Conservation (phyloP, 2,329 filamentous ascomycete species). For the Daldinia sp. region DNA sequence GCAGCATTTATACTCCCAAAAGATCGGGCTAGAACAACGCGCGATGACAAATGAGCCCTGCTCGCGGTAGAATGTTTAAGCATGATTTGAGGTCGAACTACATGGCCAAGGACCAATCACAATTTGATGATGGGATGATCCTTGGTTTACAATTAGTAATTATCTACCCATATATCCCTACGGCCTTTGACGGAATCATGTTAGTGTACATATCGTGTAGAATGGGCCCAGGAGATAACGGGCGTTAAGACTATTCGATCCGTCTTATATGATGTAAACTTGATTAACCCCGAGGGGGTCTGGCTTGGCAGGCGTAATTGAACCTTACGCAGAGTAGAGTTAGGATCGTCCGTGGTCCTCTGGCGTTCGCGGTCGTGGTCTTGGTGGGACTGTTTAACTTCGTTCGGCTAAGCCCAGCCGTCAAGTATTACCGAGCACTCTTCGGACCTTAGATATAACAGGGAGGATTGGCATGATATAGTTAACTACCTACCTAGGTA, state of each 20-base stretch:
- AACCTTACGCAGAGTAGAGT: neutral
- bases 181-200: neutral
- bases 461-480: neutral
- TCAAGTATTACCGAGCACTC: neutral
- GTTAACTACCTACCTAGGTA: neutral
- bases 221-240: slow-evolving; percentile 22
- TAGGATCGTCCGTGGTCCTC: neutral
- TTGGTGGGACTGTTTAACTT: slow-evolving; percentile 2
- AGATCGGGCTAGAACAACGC: neutral
- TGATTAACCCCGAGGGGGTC: slow-evolving; percentile 14
- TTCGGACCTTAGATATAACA: neutral
- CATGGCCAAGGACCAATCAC: neutral
- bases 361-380: neutral
- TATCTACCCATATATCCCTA: neutral
- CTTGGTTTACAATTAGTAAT: slow-evolving; percentile 20
- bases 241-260: slow-evolving; percentile 16
- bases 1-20: slow-evolving; percentile 13
- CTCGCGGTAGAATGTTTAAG: neutral
- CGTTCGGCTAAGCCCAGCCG: neutral
- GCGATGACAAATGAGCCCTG: slow-evolving; percentile 18
- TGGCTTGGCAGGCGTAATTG: slow-evolving; percentile 30
- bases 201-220: too few species aligned
- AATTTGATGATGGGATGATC: neutral
- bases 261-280: slow-evolving; percentile 9
- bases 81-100: neutral